phyloP scores from a whole-genome alignment of 78 protist species.

The Anaeramoeba flamelloides region DNA sequence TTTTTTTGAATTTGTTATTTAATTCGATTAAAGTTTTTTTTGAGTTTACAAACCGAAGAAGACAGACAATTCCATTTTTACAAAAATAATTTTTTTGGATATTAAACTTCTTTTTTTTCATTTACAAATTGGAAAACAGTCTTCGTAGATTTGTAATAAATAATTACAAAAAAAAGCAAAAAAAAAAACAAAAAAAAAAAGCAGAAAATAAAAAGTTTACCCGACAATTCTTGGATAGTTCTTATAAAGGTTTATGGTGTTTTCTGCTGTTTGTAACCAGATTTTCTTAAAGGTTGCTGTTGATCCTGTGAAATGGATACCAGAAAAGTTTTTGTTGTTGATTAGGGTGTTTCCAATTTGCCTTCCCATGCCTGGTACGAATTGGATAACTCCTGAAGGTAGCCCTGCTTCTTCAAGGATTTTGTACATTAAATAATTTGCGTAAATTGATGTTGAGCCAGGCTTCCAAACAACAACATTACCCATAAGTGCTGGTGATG shows the following conservation, averaged over 20 bases:
- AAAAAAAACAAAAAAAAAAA: too few species aligned
- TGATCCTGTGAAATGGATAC: constrained; percentile 77
- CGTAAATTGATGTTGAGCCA: constrained; percentile 42
- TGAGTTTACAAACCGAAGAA: too few species aligned
- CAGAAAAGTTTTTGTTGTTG: constrained; percentile 37
- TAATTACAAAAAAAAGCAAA: too few species aligned
- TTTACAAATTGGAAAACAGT: too few species aligned
- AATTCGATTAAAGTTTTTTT: too few species aligned
- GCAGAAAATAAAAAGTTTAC: too few species aligned
- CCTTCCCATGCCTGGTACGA: constrained; percentile 23
- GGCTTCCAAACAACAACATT: constrained; percentile 81
- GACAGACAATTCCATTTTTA: too few species aligned
- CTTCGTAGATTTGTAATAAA: too few species aligned
- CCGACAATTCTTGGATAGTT: constrained; percentile 75
- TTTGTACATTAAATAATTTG: constrained; percentile 49
- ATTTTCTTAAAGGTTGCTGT: constrained; percentile 52
- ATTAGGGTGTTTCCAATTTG: constrained; percentile 17
- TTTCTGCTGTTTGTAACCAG: constrained; percentile 33
- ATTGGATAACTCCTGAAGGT: constrained; percentile 74
- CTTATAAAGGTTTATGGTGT: constrained; percentile 26
- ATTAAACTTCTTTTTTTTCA: too few species aligned
- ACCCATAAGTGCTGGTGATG: constrained; percentile 85
- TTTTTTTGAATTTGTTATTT: too few species aligned
- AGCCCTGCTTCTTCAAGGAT: constrained; percentile 76
- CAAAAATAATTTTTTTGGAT: too few species aligned